These are phyloP conservation scores for Moricandia moricandioides DNA, from an alignment of 345 rosid genomes.

Conservation along the genomic window DNA sequence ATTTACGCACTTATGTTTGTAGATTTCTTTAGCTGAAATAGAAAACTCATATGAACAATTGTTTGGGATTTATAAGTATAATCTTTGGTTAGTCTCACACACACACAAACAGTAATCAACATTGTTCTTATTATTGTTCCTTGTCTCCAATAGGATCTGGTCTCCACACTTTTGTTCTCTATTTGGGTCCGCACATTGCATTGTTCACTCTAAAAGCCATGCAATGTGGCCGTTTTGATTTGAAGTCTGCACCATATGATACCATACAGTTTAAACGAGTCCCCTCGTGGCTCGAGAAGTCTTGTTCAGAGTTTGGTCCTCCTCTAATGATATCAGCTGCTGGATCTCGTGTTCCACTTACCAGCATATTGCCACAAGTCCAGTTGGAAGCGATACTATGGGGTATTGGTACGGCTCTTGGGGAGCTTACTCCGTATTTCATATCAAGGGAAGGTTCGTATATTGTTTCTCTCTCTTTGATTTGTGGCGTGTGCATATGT, in stretches of 20 bases:
- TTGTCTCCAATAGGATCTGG: constrained; percentile 72
- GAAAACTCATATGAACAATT: neutral
- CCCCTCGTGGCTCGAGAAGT: constrained; percentile 93
- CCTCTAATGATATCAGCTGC: constrained; percentile 51
- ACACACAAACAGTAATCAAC: neutral
- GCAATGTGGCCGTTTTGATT: constrained; percentile 66
- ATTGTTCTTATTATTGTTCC: neutral
- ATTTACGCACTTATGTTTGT: neutral
- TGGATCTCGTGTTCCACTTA: constrained; percentile 77
- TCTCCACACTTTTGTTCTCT: constrained; percentile 92
- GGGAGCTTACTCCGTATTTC: constrained; percentile 99
- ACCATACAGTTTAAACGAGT: constrained; percentile 41
- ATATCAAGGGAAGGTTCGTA: constrained; percentile 88
- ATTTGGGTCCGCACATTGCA: constrained; percentile 97
- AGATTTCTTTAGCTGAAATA: neutral
- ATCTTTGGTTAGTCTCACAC: constrained; percentile 45
- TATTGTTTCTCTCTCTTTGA: neutral
- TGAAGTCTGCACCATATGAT: constrained; percentile 92
- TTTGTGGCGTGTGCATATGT: neutral
- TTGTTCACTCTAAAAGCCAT: constrained; percentile 81
- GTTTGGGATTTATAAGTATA: neutral
- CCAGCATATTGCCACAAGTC: constrained; percentile 67
- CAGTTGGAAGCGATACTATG: constrained; percentile 87
- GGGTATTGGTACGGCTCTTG: constrained; percentile 98
- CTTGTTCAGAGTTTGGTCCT: constrained; percentile 81